A percentile compares a stretch with the other conserved stretches of the same genome.
These are phyloP conservation scores for Fallopia convolvulus DNA, from an alignment of 148 eudicot species.

Conservation along the genomic window DNA sequence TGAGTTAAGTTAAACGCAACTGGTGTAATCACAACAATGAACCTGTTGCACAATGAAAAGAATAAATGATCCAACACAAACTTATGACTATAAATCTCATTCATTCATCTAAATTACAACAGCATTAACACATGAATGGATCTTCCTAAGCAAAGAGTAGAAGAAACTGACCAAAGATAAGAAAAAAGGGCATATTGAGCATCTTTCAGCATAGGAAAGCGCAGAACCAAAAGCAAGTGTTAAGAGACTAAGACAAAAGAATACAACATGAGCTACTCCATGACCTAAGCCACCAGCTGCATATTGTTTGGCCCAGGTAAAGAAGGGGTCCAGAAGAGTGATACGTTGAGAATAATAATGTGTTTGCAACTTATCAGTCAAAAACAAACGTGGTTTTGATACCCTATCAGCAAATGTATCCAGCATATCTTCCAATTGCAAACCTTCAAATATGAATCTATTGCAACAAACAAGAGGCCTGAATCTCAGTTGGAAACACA, in stretches of 20 bases:
- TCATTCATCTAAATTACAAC: no score
- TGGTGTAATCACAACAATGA: no score
- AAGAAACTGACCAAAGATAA: constrained; percentile 79
- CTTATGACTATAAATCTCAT: no score
- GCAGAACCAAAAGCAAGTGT: constrained; percentile 97
- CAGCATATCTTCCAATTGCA: constrained; percentile 74
- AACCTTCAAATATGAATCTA: no score
- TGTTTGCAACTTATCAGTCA: constrained; percentile 82
- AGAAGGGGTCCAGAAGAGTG: neutral
- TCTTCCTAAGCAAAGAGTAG: no score
- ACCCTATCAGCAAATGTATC: constrained; percentile 91
- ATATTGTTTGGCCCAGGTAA: neutral
- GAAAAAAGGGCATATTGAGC: constrained; percentile 79
- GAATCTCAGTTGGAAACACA: no score
- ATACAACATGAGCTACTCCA: constrained; percentile 96
- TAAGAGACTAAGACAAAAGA: constrained; percentile 86
- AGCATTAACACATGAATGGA: no score
- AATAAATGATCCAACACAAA: no score
- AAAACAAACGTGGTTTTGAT: constrained; percentile 80
- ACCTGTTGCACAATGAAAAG: no score
- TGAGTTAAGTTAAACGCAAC: no score
- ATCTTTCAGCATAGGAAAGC: constrained; percentile 70
- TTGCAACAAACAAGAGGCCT: no score
- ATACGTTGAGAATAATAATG: neutral
- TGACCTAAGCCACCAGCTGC: constrained; percentile 99